Base-by-base conservation (phyloP, 805 yeast genomes). In the Peterozyma xylosa region DNA sequence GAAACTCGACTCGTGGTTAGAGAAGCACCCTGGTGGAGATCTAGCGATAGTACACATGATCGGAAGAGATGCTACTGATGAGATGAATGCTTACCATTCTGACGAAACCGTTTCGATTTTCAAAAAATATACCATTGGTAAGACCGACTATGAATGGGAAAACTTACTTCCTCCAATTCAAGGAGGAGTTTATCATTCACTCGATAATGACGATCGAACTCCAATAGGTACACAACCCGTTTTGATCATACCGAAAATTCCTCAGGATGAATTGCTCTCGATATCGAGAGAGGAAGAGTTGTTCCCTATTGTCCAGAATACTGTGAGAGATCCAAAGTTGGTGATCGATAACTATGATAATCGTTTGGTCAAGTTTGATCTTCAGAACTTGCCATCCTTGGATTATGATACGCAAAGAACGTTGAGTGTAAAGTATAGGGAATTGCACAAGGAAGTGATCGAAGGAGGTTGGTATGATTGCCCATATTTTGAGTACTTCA, bases 61-160 rank as follows among this genome's bases (percentile, higher is more conserved):
- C 3, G 96, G 96, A 2, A 66, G 91, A 45, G 96, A 88, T 62
- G 95, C 96, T 16, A 82, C 93, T 0, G 95, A 87, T 58, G 96
- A 89, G 59, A 87, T 88, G 86, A 74, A 80, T 42, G 89, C 90
- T 9, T 88, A 86, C 54, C 96, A 88, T 57, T 59, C 75, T 37
- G 76, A 70, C 11, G 83, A 76, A 41, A 75, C 93, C 0, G 63
- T 73, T 9, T 39, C 47, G 2, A 60, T 62, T 0, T 82, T 86
- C 59, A 54, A 57, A n/a, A 70, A 62, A 35, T 89, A 75, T 74
- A 73, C 66, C 45, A 71, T 88, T 11, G 96, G 96, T 1, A 57
- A 53, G 11, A 77, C 87, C 6, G 78, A 80, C 44, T 60, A 68
- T 46, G 66, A 66, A 9, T 88, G 96, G 96, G 68, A 67, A 42